phyloP scores from a whole-genome alignment of 495 filamentous ascomycete species.

The Pyrenopolyporus hunteri region DNA sequence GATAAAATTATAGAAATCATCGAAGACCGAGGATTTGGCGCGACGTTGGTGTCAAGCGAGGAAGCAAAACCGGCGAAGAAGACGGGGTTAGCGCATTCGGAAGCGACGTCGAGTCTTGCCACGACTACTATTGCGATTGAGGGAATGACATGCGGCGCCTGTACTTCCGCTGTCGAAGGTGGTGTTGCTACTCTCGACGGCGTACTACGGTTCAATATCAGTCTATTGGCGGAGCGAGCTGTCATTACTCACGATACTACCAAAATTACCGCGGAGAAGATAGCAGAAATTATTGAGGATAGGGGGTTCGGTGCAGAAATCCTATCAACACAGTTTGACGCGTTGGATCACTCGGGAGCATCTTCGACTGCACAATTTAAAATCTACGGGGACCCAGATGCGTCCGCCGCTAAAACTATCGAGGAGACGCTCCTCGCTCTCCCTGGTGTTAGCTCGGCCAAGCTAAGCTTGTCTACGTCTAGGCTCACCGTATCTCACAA shows the following conservation, averaged over 20 bases:
- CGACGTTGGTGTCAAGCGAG: constrained; percentile 67
- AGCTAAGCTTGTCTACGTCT: constrained; percentile 71
- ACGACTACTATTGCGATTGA: constrained; percentile 88
- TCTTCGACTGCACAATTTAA: constrained; percentile 72
- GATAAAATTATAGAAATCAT: constrained; percentile 78
- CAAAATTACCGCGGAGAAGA: constrained; percentile 70
- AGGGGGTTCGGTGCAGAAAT: constrained; percentile 90
- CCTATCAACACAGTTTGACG: constrained; percentile 62
- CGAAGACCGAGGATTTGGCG: constrained; percentile 92
- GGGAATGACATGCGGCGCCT: constrained; percentile 97
- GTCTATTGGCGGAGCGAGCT: constrained; percentile 88
- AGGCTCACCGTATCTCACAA: constrained; percentile 73
- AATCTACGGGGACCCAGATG: constrained; percentile 79
- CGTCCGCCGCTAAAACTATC: constrained; percentile 69
- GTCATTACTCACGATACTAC: constrained; percentile 81
- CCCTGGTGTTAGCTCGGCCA: constrained; percentile 73
- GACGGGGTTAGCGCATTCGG: constrained; percentile 40
- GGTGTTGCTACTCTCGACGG: constrained; percentile 77
- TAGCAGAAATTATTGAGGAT: constrained; percentile 90
- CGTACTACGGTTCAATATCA: constrained; percentile 88
- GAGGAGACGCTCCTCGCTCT: constrained; percentile 69
- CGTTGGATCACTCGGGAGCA: constrained; percentile 52
- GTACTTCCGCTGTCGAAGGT: constrained; percentile 86
- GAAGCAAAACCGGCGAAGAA: constrained; percentile 43
- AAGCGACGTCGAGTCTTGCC: constrained; percentile 47